Evolutionary conservation across 192 early-diverging fungal species (phyloP).

Genomic region (Coemansia sp.): DNA sequence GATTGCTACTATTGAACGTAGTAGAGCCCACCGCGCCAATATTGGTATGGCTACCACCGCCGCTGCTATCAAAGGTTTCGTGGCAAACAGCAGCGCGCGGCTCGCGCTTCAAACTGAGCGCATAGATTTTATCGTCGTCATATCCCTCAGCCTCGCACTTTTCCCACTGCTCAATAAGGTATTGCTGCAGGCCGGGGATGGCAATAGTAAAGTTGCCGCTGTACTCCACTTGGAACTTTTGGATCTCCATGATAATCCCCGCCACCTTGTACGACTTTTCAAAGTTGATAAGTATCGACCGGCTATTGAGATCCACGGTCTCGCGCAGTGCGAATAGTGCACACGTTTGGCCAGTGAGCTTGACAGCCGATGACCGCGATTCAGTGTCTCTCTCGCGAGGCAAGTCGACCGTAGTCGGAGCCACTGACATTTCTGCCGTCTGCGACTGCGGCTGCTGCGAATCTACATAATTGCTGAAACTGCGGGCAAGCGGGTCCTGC

Average conservation of each 20-base stretch:
- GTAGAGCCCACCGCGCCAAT: neutral
- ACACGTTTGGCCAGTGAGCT: slow-evolving; percentile 46
- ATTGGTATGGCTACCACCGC: neutral
- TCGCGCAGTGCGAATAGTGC: slow-evolving; percentile 31
- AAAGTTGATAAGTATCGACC: slow-evolving; percentile 74
- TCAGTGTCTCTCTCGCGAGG: neutral
- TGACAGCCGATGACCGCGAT: slow-evolving; percentile 10
- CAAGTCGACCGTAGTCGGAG: neutral
- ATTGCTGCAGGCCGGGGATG: slow-evolving; percentile 51
- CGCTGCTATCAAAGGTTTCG: neutral
- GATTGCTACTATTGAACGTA: neutral
- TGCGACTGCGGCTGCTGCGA: neutral
- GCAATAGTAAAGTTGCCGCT: slow-evolving; percentile 55
- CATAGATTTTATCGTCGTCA: slow-evolving; percentile 51
- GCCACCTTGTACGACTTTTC: slow-evolving; percentile 70
- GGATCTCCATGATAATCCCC: slow-evolving; percentile 68
- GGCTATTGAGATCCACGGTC: slow-evolving; percentile 35
- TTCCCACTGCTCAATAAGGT: slow-evolving; percentile 53
- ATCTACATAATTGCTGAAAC: neutral
- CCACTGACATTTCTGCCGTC: neutral
- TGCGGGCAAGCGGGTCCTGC: neutral
- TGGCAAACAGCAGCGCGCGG: slow-evolving; percentile 21
- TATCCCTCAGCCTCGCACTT: slow-evolving; percentile 27
- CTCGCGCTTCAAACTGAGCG: slow-evolving; percentile 41
- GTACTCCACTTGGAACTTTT: slow-evolving; percentile 76